phyloP scores from a whole-genome alignment of 768 basidiomycete genomes.

The Hemileccinum rubropunctum region DNA sequence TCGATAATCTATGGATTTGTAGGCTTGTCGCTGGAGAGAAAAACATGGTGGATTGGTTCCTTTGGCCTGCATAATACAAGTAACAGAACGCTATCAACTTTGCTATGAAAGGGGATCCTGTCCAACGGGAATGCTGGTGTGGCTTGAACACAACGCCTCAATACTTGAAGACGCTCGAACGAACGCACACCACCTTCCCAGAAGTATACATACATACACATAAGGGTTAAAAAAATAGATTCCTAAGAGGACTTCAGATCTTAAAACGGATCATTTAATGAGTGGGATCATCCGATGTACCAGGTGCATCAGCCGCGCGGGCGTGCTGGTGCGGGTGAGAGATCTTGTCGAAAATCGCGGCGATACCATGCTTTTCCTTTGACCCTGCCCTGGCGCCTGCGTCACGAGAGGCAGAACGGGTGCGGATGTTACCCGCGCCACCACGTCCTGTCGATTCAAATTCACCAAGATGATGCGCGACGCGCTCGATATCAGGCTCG shows the following conservation, averaged over 20 bases:
- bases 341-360: slow-evolving; percentile 30
- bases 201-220: not conserved
- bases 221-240: not conserved
- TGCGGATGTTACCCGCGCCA: slow-evolving; percentile 58
- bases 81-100: not conserved
- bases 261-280: not conserved
- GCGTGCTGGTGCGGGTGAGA: slow-evolving; percentile 19
- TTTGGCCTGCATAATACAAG: not conserved
- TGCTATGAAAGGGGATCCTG: not conserved
- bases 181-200: too few relatives aligned
- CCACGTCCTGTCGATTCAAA: slow-evolving; percentile 54
- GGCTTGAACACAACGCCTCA: not conserved
- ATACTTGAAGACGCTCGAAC: not conserved
- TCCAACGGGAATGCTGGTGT: not conserved
- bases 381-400: slow-evolving; percentile 21
- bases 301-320: not conserved
- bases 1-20: not conserved
- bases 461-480: slow-evolving; percentile 22
- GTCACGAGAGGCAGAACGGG: slow-evolving; percentile 35
- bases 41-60: not conserved
- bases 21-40: not conserved
- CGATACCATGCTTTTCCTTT: slow-evolving; percentile 31
- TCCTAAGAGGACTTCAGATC: not conserved
- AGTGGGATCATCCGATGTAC: not conserved
- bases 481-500: slow-evolving; percentile 38